Percentiles rank a stretch among this genome's conserved stretches.
Evolutionary conservation across 2,329 filamentous ascomycete species (phyloP).

Genomic region (Tolypocladium pustulatum): DNA sequence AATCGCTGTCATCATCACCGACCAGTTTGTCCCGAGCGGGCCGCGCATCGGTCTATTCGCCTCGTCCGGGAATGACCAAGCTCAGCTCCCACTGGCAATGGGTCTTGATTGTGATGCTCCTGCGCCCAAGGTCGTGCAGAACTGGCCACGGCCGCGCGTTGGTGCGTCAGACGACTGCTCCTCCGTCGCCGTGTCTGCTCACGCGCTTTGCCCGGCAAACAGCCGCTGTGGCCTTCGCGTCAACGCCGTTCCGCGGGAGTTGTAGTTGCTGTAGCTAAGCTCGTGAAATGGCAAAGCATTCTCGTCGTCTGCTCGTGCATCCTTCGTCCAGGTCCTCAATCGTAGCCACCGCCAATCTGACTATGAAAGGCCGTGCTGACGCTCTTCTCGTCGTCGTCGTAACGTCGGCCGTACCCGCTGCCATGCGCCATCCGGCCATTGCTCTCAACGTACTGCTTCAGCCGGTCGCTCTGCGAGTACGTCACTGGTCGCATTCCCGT

Average conservation of each 20-base stretch:
- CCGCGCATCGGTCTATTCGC: neutral
- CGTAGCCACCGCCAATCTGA: constrained; percentile 63
- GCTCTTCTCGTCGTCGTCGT: constrained; percentile 92
- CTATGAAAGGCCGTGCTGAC: constrained; percentile 95
- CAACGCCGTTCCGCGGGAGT: neutral
- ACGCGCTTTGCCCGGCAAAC: neutral
- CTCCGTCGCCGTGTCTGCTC: neutral
- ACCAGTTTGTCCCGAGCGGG: neutral
- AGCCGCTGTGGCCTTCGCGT: neutral
- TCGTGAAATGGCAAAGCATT: constrained; percentile 11
- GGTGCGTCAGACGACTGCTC: neutral
- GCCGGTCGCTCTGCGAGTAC: constrained; percentile 59
- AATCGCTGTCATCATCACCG: neutral
- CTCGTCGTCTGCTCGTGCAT: constrained; percentile 16
- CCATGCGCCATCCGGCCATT: constrained; percentile 57
- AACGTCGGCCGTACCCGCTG: constrained; percentile 59
- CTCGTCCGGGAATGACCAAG: neutral
- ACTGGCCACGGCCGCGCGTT: neutral
- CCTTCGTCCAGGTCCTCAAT: constrained; percentile 29
- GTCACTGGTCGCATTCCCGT: constrained; percentile 52
- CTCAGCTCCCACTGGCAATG: neutral
- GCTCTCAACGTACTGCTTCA: constrained; percentile 90
- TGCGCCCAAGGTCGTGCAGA: neutral
- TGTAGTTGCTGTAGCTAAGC: neutral
- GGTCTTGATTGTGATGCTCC: neutral